phyloP scores from a whole-genome alignment of 352 stramenopile genomes.

The Thraustochytrium sp. region DNA sequence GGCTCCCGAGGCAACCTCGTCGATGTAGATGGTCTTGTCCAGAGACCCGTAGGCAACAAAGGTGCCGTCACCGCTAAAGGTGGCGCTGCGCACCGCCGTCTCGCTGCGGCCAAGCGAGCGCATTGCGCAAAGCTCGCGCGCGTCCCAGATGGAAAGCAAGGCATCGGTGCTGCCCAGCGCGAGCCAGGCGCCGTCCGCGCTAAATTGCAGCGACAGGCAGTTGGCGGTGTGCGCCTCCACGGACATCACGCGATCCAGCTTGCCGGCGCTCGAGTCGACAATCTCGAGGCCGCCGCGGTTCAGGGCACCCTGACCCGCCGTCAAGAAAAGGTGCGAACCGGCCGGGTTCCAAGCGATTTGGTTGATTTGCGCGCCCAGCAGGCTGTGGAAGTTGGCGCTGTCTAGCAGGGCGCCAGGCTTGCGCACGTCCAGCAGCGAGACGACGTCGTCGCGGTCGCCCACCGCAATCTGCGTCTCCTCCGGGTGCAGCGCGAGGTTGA shows the following conservation, averaged over 20 bases:
- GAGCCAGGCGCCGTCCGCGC: not conserved
- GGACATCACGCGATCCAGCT: not conserved
- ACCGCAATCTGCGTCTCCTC: constrained; percentile 25
- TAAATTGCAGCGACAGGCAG: not conserved
- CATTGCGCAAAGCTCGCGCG: not conserved
- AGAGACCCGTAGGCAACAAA: constrained; percentile 23
- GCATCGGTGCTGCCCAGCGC: constrained; percentile 5
- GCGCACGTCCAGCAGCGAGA: constrained; percentile 6
- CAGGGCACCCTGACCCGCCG: not conserved
- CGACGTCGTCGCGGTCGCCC: constrained; percentile 10
- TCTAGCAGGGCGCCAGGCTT: not conserved
- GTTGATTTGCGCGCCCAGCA: not conserved
- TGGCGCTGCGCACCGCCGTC: not conserved
- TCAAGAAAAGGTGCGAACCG: constrained; percentile 6
- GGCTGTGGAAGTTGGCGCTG: not conserved
- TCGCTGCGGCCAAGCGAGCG: not conserved
- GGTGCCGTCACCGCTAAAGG: not conserved
- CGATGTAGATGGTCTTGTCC: not conserved
- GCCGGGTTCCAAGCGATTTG: not conserved
- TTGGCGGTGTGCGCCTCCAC: constrained; percentile 9
- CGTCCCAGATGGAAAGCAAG: constrained; percentile 9
- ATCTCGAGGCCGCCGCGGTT: not conserved
- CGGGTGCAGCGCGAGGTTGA: constrained; percentile 7
- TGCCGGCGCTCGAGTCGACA: not conserved
- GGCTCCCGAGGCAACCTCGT: not conserved